Evolutionary conservation across 805 yeast species (phyloP), one percentile per base, ranked within the genome.

Genomic region (Candida manassasensis): DNA sequence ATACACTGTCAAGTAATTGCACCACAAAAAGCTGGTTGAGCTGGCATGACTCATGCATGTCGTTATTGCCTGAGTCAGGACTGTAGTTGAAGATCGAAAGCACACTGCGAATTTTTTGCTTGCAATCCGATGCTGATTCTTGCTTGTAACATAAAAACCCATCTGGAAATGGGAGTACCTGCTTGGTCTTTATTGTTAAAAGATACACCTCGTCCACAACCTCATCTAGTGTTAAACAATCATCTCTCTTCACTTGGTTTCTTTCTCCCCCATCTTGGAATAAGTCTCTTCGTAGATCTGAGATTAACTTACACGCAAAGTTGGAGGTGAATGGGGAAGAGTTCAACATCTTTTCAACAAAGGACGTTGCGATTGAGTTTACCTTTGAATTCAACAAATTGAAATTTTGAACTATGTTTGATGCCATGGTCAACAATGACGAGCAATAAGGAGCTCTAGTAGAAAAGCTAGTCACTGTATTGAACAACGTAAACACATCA

Each of bases 11-110:
- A 7, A 59, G 21, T 8, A 51, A 18, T 15, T 47, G 39, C 14
- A 55, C 33, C 3, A 50, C 39, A 3, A 57, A 40, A 14, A 57
- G 40, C 37, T 36, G 34, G 45, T 59, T 59, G 32, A 51, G 29
- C 5, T 39, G 42, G 26, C 48, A 44, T 3, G 34, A 11, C 10
- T 41, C 41, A 11, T 36, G 29, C 6, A 34, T 15, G 3, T 21
- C n/a, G 10, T 34, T 29, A 6, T 26, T 21, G 16, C 24, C 9
- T 29, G 14, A 4, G 24, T 27, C 17, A 25, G 18, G 4, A 18
- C 21, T 15, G 34, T 36, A 32, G 27, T 44, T 46, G 39, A 57
- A 57, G 2, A 49, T 34, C 13, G 28, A n/a, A 31, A 53, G 25
- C 11, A 50, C 25, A 3, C 38, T 18, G 19, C 37, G 31, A 4